Base-by-base conservation (phyloP, 257 asterid genomes). In the Striga asiatica region DNA sequence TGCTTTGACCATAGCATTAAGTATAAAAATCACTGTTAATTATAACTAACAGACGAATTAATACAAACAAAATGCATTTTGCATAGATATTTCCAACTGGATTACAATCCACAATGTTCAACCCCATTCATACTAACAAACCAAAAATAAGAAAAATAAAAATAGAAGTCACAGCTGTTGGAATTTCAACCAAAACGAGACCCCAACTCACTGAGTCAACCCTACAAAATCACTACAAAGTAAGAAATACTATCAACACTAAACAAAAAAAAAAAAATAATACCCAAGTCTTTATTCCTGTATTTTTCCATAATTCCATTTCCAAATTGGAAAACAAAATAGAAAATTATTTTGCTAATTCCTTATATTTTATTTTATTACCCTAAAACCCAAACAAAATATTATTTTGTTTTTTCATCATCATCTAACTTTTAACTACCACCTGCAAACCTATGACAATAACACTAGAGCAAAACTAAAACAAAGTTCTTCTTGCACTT, bases 161-260 rank as follows among this genome's bases (percentile, higher is more conserved):
- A 11, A 28, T 16, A 55, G n/a, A n/a, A n/a, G n/a, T n/a, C n/a
- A n/a, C n/a, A n/a, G n/a, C n/a, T n/a, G 71, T 50, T 28, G 68
- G 59, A 70, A 66, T 49, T 27, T 48, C 73, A 66, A 37, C 75
- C 79, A 75, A 69, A 75, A 64, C 67, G 39, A 24, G 41, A 51
- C 66, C 34, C 67, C 75, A 63, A 61, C 60, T 50, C 41, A 28
- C 11, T 29, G 31, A 29, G 20, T n/a, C 34, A 50, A 4, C 48
- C 5, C n/a, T n/a, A n/a, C n/a, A n/a, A n/a, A n/a, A n/a, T n/a
- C 7, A 41, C 5, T 4, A 13, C 5, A 12, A 34, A 34, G 1
- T 34, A 29, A 7, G 8, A 29, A 29, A 1, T 5, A 29, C 35
- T 29, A 29, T 29, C 9, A 29, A 1, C 35, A 29, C n/a, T 29